phyloP scores from a whole-genome alignment of 768 basidiomycete species.

The Aureoboletus auriporus region DNA sequence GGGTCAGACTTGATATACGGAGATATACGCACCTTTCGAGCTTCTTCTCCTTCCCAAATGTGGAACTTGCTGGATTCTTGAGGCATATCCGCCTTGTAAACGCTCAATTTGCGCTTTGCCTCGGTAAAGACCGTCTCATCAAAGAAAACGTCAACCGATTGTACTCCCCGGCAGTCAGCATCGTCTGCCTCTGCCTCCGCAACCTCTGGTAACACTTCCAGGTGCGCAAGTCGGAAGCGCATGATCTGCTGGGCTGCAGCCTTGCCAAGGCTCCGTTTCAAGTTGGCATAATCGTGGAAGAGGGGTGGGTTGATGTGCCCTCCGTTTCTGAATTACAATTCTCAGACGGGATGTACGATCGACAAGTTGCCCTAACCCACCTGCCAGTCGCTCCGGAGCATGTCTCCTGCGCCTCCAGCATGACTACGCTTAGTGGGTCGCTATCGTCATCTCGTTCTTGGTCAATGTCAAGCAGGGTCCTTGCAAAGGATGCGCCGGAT shows the following conservation, averaged over 20 bases:
- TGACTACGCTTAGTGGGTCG: constrained; percentile 36
- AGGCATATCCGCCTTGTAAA: constrained; percentile 50
- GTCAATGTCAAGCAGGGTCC: constrained; percentile 34
- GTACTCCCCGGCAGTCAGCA: constrained; percentile 29
- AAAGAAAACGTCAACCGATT: constrained; percentile 34
- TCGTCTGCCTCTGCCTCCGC: constrained; percentile 27
- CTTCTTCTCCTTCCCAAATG: constrained; percentile 30
- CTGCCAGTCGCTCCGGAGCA: constrained; percentile 53
- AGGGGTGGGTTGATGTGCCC: constrained; percentile 49
- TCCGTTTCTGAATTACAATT: constrained; percentile 36
- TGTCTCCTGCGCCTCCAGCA: constrained; percentile 59
- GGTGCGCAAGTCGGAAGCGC: constrained; percentile 38
- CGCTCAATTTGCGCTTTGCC: constrained; percentile 40
- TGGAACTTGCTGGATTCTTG: constrained; percentile 35
- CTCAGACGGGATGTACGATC: not conserved
- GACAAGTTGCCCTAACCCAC: constrained; percentile 24
- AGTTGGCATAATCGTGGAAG: constrained; percentile 41
- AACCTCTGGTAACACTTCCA: constrained; percentile 28
- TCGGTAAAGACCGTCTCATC: constrained; percentile 28
- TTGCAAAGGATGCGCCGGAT: constrained; percentile 41
- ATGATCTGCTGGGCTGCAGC: constrained; percentile 37
- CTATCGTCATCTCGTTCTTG: constrained; percentile 16
- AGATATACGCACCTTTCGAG: constrained; percentile 29
- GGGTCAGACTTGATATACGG: not conserved
- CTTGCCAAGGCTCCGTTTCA: constrained; percentile 36